phyloP scores from a whole-genome alignment of 2,329 filamentous ascomycete species.

The Monosporascus sp. region DNA sequence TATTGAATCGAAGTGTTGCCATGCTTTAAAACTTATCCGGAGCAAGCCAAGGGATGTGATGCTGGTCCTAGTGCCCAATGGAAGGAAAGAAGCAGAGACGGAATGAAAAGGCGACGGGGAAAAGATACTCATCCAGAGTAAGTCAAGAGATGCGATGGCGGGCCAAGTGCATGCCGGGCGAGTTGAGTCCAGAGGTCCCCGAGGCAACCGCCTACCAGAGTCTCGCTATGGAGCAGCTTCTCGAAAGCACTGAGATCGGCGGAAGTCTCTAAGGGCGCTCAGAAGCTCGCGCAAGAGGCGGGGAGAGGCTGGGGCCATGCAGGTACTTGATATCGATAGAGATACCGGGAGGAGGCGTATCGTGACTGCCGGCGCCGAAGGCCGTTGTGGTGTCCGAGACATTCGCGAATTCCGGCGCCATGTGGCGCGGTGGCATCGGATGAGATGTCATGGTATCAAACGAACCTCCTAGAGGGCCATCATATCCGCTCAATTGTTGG shows the following conservation, averaged over 20 bases:
- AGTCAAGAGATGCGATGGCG: background rate
- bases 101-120: background rate
- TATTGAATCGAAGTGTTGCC: no score
- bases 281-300: constrained; percentile 68
- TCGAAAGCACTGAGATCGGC: constrained; percentile 70
- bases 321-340: constrained; percentile 63
- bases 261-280: constrained; percentile 73
- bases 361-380: background rate
- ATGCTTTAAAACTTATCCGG: no score
- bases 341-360: background rate
- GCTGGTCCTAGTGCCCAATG: no score
- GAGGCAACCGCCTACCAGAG: constrained; percentile 69
- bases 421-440: constrained; percentile 1
- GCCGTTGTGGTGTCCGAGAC: constrained; percentile 1
- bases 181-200: constrained; percentile 48
- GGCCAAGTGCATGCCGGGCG: background rate
- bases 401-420: constrained; percentile 1
- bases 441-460: background rate
- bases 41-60: no score
- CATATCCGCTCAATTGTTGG: background rate
- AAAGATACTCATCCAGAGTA: no score
- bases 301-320: constrained; percentile 77
- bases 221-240: constrained; percentile 68
- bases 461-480: background rate
- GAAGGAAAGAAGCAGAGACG: background rate